phyloP scores from a whole-genome alignment of 2,329 filamentous ascomycete genomes.

The Aspergillus brasiliensis region DNA sequence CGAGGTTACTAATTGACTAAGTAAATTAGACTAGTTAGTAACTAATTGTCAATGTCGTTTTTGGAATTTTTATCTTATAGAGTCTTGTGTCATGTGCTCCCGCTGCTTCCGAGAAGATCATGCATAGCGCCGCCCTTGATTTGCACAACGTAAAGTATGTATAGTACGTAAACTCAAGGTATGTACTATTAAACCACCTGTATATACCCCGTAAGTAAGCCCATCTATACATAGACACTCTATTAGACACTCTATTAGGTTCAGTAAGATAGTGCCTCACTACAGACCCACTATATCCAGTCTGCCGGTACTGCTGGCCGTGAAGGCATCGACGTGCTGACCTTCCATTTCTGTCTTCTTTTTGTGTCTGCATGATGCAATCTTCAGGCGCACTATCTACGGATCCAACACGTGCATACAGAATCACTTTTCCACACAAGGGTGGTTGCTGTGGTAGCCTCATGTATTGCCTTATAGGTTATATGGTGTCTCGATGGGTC shows the following conservation, averaged over 20 bases:
- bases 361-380: not conserved
- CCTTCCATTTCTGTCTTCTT: too few species aligned
- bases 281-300: not conserved
- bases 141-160: not conserved
- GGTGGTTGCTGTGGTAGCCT: not conserved
- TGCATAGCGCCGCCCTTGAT: not conserved
- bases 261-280: not conserved
- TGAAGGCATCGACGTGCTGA: not conserved
- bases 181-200: not conserved
- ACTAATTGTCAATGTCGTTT: not conserved
- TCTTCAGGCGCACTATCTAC: not conserved
- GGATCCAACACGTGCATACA: not conserved
- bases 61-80: too few species aligned
- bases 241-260: not conserved
- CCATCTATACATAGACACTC: not conserved
- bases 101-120: not conserved
- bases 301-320: not conserved
- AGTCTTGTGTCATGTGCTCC: not conserved
- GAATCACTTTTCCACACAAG: not conserved
- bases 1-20: not conserved
- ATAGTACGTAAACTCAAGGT: not conserved
- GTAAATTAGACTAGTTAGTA: not conserved
- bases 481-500: not conserved
- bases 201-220: not conserved
- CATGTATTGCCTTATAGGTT: not conserved